A percentile compares a stretch with the other conserved stretches of the same genome.
phyloP scores from a whole-genome alignment of 2,329 filamentous ascomycete species.

The Hypoxylon sp. region DNA sequence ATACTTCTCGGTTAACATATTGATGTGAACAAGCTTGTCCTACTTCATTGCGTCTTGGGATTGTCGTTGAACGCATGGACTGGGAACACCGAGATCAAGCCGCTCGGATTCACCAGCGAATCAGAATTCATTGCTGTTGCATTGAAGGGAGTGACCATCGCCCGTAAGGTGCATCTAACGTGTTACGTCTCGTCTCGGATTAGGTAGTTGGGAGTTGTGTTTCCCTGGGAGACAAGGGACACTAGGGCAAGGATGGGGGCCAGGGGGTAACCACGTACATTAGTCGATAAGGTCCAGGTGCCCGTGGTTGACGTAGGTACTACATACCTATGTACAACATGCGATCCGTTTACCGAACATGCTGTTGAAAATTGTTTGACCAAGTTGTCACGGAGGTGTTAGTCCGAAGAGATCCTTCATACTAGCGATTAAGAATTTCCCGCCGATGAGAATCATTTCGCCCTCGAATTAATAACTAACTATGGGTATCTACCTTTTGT shows the following conservation, averaged over 20 bases:
- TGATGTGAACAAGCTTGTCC: background rate
- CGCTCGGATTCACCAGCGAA: background rate
- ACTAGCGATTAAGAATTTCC: background rate
- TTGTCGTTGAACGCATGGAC: background rate
- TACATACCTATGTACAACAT: background rate
- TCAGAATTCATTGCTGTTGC: background rate
- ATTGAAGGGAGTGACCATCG: background rate
- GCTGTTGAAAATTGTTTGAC: background rate
- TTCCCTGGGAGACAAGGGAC: background rate
- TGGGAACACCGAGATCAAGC: background rate
- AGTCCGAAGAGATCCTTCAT: background rate
- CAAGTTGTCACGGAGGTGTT: background rate
- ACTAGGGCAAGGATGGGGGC: background rate
- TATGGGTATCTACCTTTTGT: constrained; percentile 27
- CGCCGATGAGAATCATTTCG: background rate
- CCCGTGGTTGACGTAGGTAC: background rate
- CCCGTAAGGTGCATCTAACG: background rate
- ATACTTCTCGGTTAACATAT: background rate
- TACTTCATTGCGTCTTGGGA: background rate
- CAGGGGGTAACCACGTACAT: background rate
- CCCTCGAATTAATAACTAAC: constrained; percentile 4
- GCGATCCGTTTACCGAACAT: background rate
- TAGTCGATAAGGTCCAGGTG: background rate
- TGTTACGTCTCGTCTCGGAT: background rate
- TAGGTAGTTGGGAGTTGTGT: background rate